Evolutionary conservation across 2,329 filamentous ascomycete species (phyloP).

Genomic region (Fusarium armeniacum): DNA sequence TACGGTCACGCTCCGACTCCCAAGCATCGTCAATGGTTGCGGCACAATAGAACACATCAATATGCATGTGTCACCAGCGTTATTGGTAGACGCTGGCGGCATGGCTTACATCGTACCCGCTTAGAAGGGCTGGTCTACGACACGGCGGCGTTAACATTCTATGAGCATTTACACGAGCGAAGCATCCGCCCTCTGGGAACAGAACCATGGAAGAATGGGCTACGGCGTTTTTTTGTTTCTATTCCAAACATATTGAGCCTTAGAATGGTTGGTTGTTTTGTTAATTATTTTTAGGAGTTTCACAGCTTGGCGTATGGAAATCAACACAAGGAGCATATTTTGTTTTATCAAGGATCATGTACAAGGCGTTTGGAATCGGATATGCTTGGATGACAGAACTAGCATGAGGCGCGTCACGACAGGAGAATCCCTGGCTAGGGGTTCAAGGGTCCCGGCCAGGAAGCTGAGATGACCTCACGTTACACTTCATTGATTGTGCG

Average conservation of each 20-base stretch:
- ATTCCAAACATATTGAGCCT: constrained; percentile 1
- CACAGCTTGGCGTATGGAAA: constrained; percentile 30
- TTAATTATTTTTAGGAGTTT: constrained; percentile 3
- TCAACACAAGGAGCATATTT: constrained; percentile 22
- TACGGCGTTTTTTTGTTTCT: constrained; percentile 26
- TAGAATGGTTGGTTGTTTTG: constrained; percentile 4
- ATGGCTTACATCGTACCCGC: constrained; percentile 17
- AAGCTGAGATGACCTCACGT: constrained; percentile 1
- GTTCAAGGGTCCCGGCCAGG: constrained; percentile 12
- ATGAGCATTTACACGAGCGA: constrained; percentile 44
- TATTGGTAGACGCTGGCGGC: constrained; percentile 23
- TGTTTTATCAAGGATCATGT: constrained; percentile 11
- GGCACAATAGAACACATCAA: constrained; percentile 11
- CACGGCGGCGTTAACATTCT: constrained; percentile 41
- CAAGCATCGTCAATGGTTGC: constrained; percentile 14
- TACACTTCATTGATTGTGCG: constrained; percentile 21
- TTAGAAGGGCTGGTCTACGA: constrained; percentile 14
- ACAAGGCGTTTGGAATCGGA: constrained; percentile 19
- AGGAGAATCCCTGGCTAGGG: constrained; percentile 8
- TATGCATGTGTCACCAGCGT: constrained; percentile 6
- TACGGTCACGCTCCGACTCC: constrained; percentile 3
- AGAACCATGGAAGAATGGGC: constrained; percentile 15
- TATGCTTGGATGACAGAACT: constrained; percentile 42
- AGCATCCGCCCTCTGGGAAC: constrained; percentile 36
- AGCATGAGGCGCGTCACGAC: constrained; percentile 30